phyloP scores from a whole-genome alignment of 768 basidiomycete genomes.

The Vararia minispora region DNA sequence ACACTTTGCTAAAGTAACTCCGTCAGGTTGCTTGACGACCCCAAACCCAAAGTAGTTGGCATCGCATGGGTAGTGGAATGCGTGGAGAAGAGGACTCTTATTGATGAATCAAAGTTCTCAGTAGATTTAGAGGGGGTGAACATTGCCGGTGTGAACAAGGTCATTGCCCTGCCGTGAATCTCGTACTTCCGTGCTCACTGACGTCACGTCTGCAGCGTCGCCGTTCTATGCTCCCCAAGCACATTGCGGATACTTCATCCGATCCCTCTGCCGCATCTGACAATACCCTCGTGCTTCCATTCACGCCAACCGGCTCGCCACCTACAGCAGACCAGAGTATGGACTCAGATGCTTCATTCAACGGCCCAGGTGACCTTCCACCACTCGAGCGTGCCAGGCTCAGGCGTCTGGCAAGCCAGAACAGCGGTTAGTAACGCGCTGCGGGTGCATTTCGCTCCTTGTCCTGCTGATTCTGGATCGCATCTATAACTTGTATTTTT shows the following conservation, averaged over 20 bases:
- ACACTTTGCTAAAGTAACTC: background rate
- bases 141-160: constrained; percentile 54
- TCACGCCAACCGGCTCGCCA: no score
- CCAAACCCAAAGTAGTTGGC: constrained; percentile 64
- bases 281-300: constrained; percentile 14
- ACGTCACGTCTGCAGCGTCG: constrained; percentile 40
- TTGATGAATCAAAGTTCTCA: constrained; percentile 56
- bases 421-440: no score
- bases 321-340: no score
- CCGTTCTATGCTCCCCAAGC: constrained; percentile 61
- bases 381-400: no score
- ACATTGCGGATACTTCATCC: constrained; percentile 36
- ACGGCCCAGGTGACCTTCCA: no score
- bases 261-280: constrained; percentile 16
- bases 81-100: constrained; percentile 49
- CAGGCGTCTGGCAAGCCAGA: no score
- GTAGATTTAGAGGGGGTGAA: constrained; percentile 50
- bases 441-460: no score
- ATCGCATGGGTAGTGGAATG: constrained; percentile 89
- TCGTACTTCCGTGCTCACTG: constrained; percentile 1
- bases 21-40: constrained; percentile 49
- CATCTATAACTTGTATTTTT: no score
- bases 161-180: constrained; percentile 17
- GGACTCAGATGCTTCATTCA: no score
- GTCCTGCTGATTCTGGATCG: no score